Base-by-base conservation (phyloP, 2,329 filamentous ascomycete species). In the Sclerotinia glacialis region DNA sequence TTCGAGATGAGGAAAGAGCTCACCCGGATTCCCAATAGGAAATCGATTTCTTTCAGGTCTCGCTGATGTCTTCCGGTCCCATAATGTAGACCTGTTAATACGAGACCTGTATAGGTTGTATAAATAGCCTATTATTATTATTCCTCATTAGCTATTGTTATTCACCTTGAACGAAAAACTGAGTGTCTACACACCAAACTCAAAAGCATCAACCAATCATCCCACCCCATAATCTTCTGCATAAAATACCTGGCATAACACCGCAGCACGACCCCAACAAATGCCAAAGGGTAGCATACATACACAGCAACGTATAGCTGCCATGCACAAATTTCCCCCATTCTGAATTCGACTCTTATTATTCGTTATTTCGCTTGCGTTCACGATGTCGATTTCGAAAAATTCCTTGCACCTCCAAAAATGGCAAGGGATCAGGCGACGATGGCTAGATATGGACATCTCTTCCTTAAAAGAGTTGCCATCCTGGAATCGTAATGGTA, bases 191-290 rank as follows among this genome's bases (percentile, higher is more conserved):
- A 37, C 16, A 61, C 44, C 58, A 61, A 34, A 37, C 46, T 49
- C 28, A 49, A 3, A 7, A 61, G n/a, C 31, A 61, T 61, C 44
- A 61, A 21, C 58, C 58, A 37, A 50, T 61, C 58, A 21, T 61
- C 58, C 44, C 44, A 49, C 5, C 58, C 58, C 44, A 61, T 61
- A 21, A 49, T 6, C 9, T 37, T 61, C 44, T 61, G 44, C n/a
- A 61, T 61, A 2, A 49, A 34, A 21, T 18, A 61, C 46, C 46
- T 53, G 42, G 26, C 14, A 34, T 82, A 87, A 69, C 84, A 12
- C 26, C 58, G 31, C 2, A 61, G 49, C 11, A 11, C 5, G 5
- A 61, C n/a, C 7, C 42, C 58, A 2, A 49, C 26, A 2, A 61
- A 49, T 26, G 58, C 58, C 21, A 49, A 26, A 26, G 58, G 44